Conservation (phyloP, 225 moss, liverwort and hornwort genomes). For the Pseudoscleropodium purum region DNA sequence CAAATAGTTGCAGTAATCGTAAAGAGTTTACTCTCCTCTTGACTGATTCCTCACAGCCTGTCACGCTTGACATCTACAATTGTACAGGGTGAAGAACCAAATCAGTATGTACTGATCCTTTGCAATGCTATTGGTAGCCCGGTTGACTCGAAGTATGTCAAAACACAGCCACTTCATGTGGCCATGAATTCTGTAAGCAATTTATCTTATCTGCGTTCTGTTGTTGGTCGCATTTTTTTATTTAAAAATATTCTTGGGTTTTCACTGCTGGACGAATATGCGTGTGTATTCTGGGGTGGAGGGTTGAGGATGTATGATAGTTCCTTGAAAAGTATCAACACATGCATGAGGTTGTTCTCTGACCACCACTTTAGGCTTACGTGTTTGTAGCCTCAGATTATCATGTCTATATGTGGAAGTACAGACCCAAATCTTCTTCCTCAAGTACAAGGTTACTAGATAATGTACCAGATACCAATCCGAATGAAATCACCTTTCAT, state of each 20-base stretch:
- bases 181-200: slow-evolving; percentile 80
- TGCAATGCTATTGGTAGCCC: slow-evolving; percentile 93
- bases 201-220: background rate
- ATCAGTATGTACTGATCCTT: slow-evolving; percentile 62
- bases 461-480: slow-evolving; percentile 8
- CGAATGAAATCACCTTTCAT: slow-evolving; percentile 47
- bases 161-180: slow-evolving; percentile 57
- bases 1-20: background rate
- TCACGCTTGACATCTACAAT: background rate
- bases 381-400: slow-evolving; percentile 82
- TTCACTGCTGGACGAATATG: background rate
- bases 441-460: background rate
- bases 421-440: slow-evolving; percentile 23
- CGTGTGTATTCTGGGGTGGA: background rate
- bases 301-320: background rate
- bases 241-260: background rate
- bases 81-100: slow-evolving; percentile 59
- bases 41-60: background rate
- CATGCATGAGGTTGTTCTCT: background rate
- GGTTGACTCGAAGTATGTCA: slow-evolving; percentile 60
- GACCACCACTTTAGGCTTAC: slow-evolving; percentile 44
- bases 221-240: background rate
- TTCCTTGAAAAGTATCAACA: background rate
- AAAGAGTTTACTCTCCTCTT: background rate
- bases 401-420: slow-evolving; percentile 64